Base-by-base conservation (phyloP, 2,329 filamentous ascomycete genomes). In the Fusarium luffae region DNA sequence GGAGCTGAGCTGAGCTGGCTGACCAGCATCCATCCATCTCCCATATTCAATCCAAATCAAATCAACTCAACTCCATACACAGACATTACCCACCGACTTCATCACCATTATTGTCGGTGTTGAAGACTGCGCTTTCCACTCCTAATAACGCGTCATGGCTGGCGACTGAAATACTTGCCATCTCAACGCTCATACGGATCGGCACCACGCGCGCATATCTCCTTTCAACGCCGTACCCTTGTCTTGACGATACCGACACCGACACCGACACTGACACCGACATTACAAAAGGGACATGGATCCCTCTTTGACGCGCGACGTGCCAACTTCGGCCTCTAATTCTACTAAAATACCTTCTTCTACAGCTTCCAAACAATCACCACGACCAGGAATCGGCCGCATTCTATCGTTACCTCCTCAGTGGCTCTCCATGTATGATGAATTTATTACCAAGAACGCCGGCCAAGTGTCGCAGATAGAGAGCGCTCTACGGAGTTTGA, bases 381-480 rank as follows among this genome's bases (percentile, higher is more conserved):
- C 72, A 37, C 70, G 69, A 11, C 71, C 76, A 25, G 73, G 76
- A 19, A 58, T 75, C n/a, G 75, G 75, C 34, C 75, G 76, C 49
- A 74, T 86, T 66, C 81, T 91, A 49, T 84, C 87, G 43, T 79
- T 89, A 74, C 89, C 90, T 50, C 85, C 89, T 27, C 85, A 85
- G 79, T 92, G 88, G 89, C 83, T 93, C 55, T 82, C 85, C 70
- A 87, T 89, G 82, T 97, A 97, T 81, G 89, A 90, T 76, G 91
- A 96, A 70, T 98, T 98, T 82, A 95, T 99, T 83, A 92, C 93
- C 68, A 96, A 95, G 82, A 99, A 99, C 79, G 90, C 94, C 66
- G 92, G 93, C 76, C 93, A 97, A 63, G 94, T 99, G 55, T 93
- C 93, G 51, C 94, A 97, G 83, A 95, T 99, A 69, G 96, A 99